Conservation (phyloP, 441 rosid genomes). For the Hypseocharis bilobata region DNA sequence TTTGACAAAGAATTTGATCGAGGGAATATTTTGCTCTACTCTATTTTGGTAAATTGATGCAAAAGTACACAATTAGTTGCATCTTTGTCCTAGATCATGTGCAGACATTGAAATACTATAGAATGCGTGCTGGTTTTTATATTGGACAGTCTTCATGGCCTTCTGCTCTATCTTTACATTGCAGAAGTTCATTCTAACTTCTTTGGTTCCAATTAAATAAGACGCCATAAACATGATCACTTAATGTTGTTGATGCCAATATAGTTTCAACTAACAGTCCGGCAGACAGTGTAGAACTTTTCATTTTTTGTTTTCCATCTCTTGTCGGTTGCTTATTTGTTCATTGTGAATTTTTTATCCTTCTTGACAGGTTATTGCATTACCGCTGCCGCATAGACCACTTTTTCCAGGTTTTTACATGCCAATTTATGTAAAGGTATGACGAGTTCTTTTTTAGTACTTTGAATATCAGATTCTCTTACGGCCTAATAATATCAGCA, state of each 20-base stretch:
- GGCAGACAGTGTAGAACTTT: neutral
- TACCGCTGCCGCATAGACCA: conserved; percentile 86
- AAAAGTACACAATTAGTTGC: too few species aligned
- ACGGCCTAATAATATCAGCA: too few species aligned
- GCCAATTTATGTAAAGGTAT: conserved; percentile 96
- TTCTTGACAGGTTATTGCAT: conserved; percentile 60
- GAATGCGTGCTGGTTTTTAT: neutral
- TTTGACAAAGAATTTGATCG: neutral
- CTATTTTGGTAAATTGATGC: neutral
- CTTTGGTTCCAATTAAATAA: neutral
- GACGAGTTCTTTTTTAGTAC: neutral
- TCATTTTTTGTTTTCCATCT: neutral
- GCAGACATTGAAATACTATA: neutral
- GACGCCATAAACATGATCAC: neutral
- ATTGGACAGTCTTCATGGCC: neutral
- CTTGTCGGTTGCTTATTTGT: conserved; percentile 7
- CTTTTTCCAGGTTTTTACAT: conserved; percentile 96
- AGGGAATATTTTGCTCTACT: neutral
- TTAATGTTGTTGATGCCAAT: neutral
- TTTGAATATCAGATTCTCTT: too few species aligned
- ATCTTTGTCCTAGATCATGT: neutral
- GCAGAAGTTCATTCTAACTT: neutral
- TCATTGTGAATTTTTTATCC: conserved; percentile 12
- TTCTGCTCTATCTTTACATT: neutral
- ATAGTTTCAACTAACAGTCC: neutral